Evolutionary conservation across 2,329 filamentous ascomycete genomes (phyloP).

Genomic region (Penicillium sp.): DNA sequence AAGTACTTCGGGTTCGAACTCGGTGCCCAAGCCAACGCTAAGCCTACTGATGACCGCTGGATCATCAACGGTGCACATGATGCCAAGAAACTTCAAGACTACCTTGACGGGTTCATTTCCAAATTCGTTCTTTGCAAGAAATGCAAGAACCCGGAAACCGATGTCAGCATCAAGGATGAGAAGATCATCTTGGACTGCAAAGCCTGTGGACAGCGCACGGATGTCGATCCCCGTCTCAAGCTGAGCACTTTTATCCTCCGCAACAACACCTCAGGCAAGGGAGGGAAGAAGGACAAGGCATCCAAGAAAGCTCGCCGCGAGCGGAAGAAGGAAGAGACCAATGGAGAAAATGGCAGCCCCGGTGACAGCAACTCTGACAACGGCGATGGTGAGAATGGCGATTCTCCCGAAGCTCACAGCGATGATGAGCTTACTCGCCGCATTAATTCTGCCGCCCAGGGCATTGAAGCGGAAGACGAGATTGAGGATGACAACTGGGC

Average conservation of each 20-base stretch:
- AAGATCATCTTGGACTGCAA: slow-evolving; percentile 96
- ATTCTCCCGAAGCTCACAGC: slow-evolving; percentile 74
- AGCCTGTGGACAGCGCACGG: slow-evolving; percentile 90
- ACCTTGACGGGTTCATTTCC: slow-evolving; percentile 97
- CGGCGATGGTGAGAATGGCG: slow-evolving; percentile 67
- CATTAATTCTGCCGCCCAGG: slow-evolving; percentile 70
- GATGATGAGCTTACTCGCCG: slow-evolving; percentile 89
- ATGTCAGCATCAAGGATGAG: slow-evolving; percentile 91
- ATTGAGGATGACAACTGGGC: slow-evolving; percentile 91
- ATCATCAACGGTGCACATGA: slow-evolving; percentile 99
- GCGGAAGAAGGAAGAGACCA: slow-evolving; percentile 78
- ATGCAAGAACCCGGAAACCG: slow-evolving; percentile 99
- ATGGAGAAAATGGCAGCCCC: slow-evolving; percentile 64
- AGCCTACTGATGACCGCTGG: slow-evolving; percentile 97
- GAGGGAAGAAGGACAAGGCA: slow-evolving; percentile 94
- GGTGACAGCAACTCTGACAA: slow-evolving; percentile 70
- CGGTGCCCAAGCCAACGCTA: slow-evolving; percentile 97
- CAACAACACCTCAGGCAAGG: slow-evolving; percentile 82
- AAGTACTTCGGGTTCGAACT: slow-evolving; percentile 99
- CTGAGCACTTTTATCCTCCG: slow-evolving; percentile 97
- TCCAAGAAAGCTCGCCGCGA: slow-evolving; percentile 81
- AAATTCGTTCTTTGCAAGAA: slow-evolving; percentile 99
- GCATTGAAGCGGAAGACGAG: slow-evolving; percentile 72
- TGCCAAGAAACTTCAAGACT: slow-evolving; percentile 92
- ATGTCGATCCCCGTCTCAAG: slow-evolving; percentile 92